Evolutionary conservation across 2,329 filamentous ascomycete genomes (phyloP), one percentile per base, ranked within the genome.

Genomic region (Metarhizium guizhouense): DNA sequence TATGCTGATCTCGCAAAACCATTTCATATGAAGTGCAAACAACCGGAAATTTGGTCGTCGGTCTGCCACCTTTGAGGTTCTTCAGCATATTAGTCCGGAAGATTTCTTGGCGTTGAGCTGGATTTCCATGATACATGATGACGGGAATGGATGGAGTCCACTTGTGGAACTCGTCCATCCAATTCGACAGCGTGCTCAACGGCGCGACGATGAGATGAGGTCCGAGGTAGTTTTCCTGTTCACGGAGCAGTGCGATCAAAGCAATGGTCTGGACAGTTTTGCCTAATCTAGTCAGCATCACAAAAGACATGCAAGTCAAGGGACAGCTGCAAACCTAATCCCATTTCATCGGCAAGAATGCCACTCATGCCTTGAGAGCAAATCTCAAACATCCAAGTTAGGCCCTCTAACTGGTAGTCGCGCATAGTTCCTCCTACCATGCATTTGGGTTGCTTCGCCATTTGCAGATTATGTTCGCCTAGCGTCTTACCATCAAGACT

Each of bases 11-110:
- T 63, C 90, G 86, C 72, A 99, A 86, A 54, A 95, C 92, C 67
- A 99, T 96, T 67, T 99, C 94, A 64, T 97, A 97, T 43, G 87
- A 95, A 0, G 94, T 99, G 65, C 92, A 92, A 0, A 97, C 88
- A 0, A 99, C 86, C 0, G 94, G 94, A 59, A 97, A 99, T 49
- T 86, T 81, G 1, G 80, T 73, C 0, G 74, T 82, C 0, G 81
- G 81, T 2, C 76, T 70, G 0, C 85, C 78, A 8, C 71, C 80
- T 13, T 83, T 81, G 14, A 93, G 82, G 58, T 90, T 75, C 47
- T 81, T 81, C 67, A 85, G 85, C 64, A 97, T 82, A 43, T 80
- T 74, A n/a, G 82, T 86, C 48, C 76, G 78, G 58, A 91, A 85
- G n/a, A 96, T 82, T 2, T 83, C 77, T 52, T 84, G 85, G n/a